These are phyloP conservation scores for Termitomyces titanicus DNA, from an alignment of 768 basidiomycete genomes.

Conservation along the genomic window DNA sequence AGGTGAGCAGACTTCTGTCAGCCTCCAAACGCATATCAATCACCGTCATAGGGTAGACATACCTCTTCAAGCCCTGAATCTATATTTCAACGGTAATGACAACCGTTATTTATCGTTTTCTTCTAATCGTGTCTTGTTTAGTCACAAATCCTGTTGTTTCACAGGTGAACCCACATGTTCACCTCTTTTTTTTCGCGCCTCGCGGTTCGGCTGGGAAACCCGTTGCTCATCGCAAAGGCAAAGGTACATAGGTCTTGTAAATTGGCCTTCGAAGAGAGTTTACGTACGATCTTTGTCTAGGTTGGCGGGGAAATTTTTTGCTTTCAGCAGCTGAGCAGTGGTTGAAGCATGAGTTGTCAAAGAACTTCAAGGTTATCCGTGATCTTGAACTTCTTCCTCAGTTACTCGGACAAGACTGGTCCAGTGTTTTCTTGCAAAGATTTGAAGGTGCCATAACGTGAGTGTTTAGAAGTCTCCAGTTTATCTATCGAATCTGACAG, in stretches of 20 bases:
- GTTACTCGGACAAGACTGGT: slow-evolving; percentile 92
- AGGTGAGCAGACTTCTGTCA: slow-evolving; percentile 40
- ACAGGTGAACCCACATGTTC: slow-evolving; percentile 90
- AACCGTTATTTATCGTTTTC: not conserved
- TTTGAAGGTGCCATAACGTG: slow-evolving; percentile 90
- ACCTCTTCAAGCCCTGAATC: slow-evolving; percentile 81
- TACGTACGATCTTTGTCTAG: slow-evolving; percentile 35
- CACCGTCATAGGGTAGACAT: slow-evolving; percentile 75
- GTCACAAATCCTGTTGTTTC: slow-evolving; percentile 93
- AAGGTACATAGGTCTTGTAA: slow-evolving; percentile 49
- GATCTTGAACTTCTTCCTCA: slow-evolving; percentile 96
- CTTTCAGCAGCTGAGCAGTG: slow-evolving; percentile 92
- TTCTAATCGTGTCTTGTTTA: slow-evolving; percentile 21
- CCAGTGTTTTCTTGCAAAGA: slow-evolving; percentile 90
- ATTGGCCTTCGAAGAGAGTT: not conserved
- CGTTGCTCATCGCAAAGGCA: slow-evolving; percentile 90
- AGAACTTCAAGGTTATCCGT: slow-evolving; percentile 97
- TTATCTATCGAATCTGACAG: slow-evolving; percentile 9
- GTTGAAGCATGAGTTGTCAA: slow-evolving; percentile 92
- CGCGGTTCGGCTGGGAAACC: slow-evolving; percentile 88
- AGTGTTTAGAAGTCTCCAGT: slow-evolving; percentile 32
- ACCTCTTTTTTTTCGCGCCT: slow-evolving; percentile 93
- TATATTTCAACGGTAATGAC: slow-evolving; percentile 77
- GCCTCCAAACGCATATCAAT: not conserved
- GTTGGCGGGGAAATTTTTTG: slow-evolving; percentile 95